Percentiles rank a stretch among this genome's conserved stretches.
Evolutionary conservation across 495 filamentous ascomycete genomes (phyloP).

Genomic region (Pyronema omphalodes): DNA sequence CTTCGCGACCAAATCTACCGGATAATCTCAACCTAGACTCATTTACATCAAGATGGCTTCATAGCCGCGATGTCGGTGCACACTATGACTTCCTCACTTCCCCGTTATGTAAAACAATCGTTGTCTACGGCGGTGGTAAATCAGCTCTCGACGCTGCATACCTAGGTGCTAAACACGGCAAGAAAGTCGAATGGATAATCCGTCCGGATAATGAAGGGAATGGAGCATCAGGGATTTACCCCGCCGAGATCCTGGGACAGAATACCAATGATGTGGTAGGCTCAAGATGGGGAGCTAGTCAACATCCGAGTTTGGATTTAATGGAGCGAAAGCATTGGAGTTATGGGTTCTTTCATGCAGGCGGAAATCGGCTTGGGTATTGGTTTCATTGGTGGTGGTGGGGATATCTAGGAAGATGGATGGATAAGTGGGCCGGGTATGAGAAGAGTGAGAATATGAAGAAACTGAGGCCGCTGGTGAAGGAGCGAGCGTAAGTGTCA

Average conservation of each 20-base stretch:
- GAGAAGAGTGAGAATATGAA: constrained; percentile 5
- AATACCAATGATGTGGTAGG: constrained; percentile 6
- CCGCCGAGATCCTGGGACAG: constrained; percentile 23
- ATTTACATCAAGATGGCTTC: constrained; percentile 25
- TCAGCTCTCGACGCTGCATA: constrained; percentile 32
- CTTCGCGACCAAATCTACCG: constrained; percentile 28
- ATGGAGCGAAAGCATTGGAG: constrained; percentile 1
- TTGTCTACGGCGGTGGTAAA: constrained; percentile 32
- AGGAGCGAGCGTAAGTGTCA: constrained; percentile 6
- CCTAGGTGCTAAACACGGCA: constrained; percentile 27
- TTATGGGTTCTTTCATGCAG: constrained; percentile 7
- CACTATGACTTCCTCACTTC: constrained; percentile 16
- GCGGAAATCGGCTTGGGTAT: constrained; percentile 5
- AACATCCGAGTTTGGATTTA: constrained; percentile 6
- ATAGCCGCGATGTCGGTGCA: constrained; percentile 24
- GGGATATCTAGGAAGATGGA: constrained; percentile 1
- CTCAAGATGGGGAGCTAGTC: constrained; percentile 4
- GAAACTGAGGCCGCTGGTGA: constrained; percentile 5
- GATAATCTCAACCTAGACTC: constrained; percentile 16
- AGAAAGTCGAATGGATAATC: constrained; percentile 32
- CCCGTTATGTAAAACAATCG: constrained; percentile 17
- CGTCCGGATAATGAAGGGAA: constrained; percentile 23
- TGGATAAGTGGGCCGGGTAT: constrained; percentile 3
- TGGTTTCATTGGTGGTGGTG: constrained; percentile 10
- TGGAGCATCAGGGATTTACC: constrained; percentile 26